These are phyloP conservation scores for Nemania sp. DNA, from an alignment of 2,329 filamentous ascomycete genomes.

Conservation along the genomic window DNA sequence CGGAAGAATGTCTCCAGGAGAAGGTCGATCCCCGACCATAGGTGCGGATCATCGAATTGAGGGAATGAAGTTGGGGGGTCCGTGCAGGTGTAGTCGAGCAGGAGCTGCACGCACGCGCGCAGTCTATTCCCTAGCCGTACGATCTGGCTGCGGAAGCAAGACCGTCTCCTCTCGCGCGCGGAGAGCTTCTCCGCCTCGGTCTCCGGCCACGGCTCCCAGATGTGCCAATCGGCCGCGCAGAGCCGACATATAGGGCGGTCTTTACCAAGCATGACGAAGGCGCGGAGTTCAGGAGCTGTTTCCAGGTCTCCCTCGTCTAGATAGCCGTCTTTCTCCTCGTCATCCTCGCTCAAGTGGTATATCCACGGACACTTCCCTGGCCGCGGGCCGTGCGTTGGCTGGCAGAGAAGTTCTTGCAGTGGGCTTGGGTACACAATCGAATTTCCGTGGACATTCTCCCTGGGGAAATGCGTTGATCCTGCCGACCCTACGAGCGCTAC, in stretches of 20 bases:
- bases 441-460: neutral
- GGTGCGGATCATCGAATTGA: conserved; percentile 14
- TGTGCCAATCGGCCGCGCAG: conserved; percentile 23
- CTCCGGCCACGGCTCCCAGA: conserved; percentile 28
- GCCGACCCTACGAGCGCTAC: conserved; percentile 34
- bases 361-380: conserved; percentile 28
- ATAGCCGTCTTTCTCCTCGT: conserved; percentile 18
- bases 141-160: conserved; percentile 24
- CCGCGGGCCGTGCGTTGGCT: conserved; percentile 26
- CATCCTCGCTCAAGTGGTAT: conserved; percentile 27
- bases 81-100: conserved; percentile 17
- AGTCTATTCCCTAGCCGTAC: conserved; percentile 12
- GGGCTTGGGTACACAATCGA: conserved; percentile 29
- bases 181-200: conserved; percentile 17
- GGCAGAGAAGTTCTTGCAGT: conserved; percentile 34
- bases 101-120: conserved; percentile 22
- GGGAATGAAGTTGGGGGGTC: neutral
- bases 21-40: conserved; percentile 18
- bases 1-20: conserved; percentile 33
- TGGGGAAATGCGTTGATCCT: neutral
- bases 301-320: conserved; percentile 22
- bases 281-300: conserved; percentile 20
- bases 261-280: neutral
- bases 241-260: neutral
- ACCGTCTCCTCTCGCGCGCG: conserved; percentile 9